Conservation (phyloP, 495 filamentous ascomycete species). For the Tuber melanosporum region DNA sequence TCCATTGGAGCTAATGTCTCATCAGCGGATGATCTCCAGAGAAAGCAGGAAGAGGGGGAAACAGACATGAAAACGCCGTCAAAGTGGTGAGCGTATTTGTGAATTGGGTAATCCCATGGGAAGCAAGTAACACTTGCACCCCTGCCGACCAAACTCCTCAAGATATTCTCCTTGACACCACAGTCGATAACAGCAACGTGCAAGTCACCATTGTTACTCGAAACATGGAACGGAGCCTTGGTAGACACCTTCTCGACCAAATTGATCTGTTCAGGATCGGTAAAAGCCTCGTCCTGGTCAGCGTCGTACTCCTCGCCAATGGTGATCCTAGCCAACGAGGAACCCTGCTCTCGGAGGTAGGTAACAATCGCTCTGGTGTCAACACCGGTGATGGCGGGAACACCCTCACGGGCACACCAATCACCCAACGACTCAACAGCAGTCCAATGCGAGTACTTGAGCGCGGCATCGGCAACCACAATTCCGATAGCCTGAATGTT, state of each 20-base stretch:
- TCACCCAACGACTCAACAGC: constrained; percentile 86
- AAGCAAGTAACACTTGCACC: constrained; percentile 86
- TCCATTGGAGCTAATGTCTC: constrained; percentile 63
- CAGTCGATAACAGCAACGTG: constrained; percentile 96
- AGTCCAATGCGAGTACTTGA: constrained; percentile 96
- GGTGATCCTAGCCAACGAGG: constrained; percentile 87
- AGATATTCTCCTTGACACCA: constrained; percentile 99
- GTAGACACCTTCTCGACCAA: constrained; percentile 91
- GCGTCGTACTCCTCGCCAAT: constrained; percentile 98
- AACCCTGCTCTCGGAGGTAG: constrained; percentile 88
- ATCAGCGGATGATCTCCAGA: not conserved
- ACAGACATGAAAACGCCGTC: constrained; percentile 81
- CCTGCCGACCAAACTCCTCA: constrained; percentile 81
- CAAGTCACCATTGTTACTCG: constrained; percentile 66
- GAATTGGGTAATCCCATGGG: constrained; percentile 92
- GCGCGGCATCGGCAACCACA: constrained; percentile 88
- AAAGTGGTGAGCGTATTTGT: constrained; percentile 95
- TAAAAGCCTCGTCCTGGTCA: constrained; percentile 92
- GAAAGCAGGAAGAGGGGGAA: constrained; percentile 5
- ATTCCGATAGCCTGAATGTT: constrained; percentile 94
- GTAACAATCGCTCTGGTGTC: constrained; percentile 97
- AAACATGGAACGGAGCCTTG: constrained; percentile 93
- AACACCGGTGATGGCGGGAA: constrained; percentile 92
- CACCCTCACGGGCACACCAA: constrained; percentile 93
- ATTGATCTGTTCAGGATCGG: constrained; percentile 94